phyloP scores from a whole-genome alignment of 2,329 filamentous ascomycete genomes.

The Didymella segeticola region DNA sequence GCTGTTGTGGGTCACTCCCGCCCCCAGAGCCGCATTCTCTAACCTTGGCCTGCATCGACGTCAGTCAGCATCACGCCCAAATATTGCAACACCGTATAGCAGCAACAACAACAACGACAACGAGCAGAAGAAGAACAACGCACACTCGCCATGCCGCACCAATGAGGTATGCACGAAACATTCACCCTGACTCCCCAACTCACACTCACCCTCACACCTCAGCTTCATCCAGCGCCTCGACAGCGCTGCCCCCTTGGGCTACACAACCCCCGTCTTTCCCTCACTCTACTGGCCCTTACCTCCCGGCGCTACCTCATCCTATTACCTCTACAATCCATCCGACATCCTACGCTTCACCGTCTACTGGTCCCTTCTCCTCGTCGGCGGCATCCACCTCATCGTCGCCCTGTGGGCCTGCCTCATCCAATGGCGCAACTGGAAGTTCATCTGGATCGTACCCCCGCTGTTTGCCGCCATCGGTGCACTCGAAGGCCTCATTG shows the following conservation, averaged over 20 bases:
- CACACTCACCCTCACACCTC: slow-evolving; percentile 21
- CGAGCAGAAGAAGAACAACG: too few relatives aligned
- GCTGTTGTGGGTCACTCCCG: slow-evolving; percentile 22
- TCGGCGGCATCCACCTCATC: slow-evolving; percentile 74
- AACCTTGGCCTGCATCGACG: slow-evolving; percentile 24
- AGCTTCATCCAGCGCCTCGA: slow-evolving; percentile 56
- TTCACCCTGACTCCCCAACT: slow-evolving; percentile 40
- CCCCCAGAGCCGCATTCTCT: slow-evolving; percentile 14
- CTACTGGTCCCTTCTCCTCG: slow-evolving; percentile 84
- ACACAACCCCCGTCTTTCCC: slow-evolving; percentile 76
- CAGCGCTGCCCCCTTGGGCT: slow-evolving; percentile 61
- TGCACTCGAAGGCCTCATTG: slow-evolving; percentile 76
- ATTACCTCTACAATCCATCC: slow-evolving; percentile 73
- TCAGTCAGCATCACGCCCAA: slow-evolving; percentile 14
- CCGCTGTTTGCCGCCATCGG: slow-evolving; percentile 74
- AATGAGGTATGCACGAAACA: slow-evolving; percentile 45
- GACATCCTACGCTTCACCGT: slow-evolving; percentile 91
- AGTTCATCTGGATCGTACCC: slow-evolving; percentile 72
- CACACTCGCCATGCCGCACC: slow-evolving; percentile 30
- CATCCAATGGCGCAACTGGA: slow-evolving; percentile 68
- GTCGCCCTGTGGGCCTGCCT: slow-evolving; percentile 74
- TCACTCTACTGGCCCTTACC: slow-evolving; percentile 79
- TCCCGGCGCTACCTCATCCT: slow-evolving; percentile 61
- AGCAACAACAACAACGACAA: not conserved
- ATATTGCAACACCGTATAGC: not conserved